phyloP scores from a whole-genome alignment of 2,329 filamentous ascomycete species.

The Stemphylium lycopersici region DNA sequence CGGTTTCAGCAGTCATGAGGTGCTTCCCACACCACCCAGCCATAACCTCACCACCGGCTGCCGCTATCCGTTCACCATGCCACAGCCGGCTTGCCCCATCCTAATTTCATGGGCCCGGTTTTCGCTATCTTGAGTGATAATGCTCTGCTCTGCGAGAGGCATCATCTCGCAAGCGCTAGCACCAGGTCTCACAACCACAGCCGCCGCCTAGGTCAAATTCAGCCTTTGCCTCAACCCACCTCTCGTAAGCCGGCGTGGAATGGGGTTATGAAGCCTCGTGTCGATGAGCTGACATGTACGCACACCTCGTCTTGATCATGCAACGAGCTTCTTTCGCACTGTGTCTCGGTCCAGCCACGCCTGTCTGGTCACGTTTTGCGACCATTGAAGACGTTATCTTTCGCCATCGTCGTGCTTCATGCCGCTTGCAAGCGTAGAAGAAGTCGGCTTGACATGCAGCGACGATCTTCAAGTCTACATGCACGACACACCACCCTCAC shows the following conservation, averaged over 20 bases:
- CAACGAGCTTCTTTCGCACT: slow-evolving; percentile 5
- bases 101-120: slow-evolving; percentile 6
- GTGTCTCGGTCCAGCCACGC: slow-evolving; percentile 1
- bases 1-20: slow-evolving; percentile 42
- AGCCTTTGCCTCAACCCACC: slow-evolving; percentile 16
- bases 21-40: slow-evolving; percentile 1
- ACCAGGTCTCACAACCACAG: slow-evolving; percentile 26
- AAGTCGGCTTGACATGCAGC: slow-evolving; percentile 21
- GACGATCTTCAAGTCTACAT: slow-evolving; percentile 19
- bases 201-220: slow-evolving; percentile 16
- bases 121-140: slow-evolving; percentile 24
- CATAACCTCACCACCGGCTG: slow-evolving; percentile 5
- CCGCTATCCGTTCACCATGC: slow-evolving; percentile 1
- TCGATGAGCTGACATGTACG: slow-evolving; percentile 16
- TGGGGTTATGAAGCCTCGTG: slow-evolving; percentile 10
- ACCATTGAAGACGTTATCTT: slow-evolving; percentile 28
- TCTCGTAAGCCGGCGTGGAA: slow-evolving; percentile 32
- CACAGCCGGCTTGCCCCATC: slow-evolving; percentile 1
- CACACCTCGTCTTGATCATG: slow-evolving; percentile 15
- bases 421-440: slow-evolving; percentile 13
- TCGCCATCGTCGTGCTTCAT: slow-evolving; percentile 15
- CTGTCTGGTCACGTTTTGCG: slow-evolving; percentile 17
- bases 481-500: slow-evolving; percentile 15
- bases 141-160: slow-evolving; percentile 20
- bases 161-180: slow-evolving; percentile 24